phyloP scores from a whole-genome alignment of 371 early-diverging fungal species.

The Mucor lusitanicus region DNA sequence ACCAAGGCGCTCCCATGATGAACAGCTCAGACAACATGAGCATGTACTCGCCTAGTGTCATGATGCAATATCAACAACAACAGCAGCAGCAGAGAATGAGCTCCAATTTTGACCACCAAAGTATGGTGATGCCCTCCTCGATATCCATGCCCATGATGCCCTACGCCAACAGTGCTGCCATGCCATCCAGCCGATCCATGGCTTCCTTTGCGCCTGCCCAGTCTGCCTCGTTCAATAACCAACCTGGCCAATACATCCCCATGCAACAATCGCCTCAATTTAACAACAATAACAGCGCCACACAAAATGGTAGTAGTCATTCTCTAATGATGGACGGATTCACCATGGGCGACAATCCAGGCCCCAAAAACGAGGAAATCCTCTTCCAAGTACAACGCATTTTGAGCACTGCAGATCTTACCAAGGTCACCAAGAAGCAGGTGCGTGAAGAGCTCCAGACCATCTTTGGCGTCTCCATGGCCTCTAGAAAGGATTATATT shows the following conservation, averaged over 20 bases:
- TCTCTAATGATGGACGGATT: constrained; percentile 43
- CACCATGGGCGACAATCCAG: constrained; percentile 19
- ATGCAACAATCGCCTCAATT: constrained; percentile 28
- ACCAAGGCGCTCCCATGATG: constrained; percentile 4
- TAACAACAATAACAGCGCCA: constrained; percentile 7
- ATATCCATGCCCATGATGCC: constrained; percentile 42
- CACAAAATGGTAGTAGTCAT: constrained; percentile 20
- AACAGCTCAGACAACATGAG: constrained; percentile 27
- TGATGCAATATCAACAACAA: neutral
- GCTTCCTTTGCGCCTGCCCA: constrained; percentile 19
- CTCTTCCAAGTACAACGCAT: constrained; percentile 75
- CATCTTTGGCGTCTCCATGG: constrained; percentile 50
- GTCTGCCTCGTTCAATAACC: constrained; percentile 13
- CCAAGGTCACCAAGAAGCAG: constrained; percentile 84
- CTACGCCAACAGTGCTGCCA: constrained; percentile 20
- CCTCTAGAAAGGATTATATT: constrained; percentile 56
- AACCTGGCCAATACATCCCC: constrained; percentile 30
- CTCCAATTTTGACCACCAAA: constrained; percentile 23
- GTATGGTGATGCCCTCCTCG: constrained; percentile 37
- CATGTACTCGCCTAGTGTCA: constrained; percentile 12
- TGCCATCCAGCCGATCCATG: constrained; percentile 23
- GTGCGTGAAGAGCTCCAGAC: constrained; percentile 48
- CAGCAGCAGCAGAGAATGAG: constrained; percentile 18
- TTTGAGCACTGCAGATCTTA: constrained; percentile 75
- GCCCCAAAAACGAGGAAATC: constrained; percentile 76